These are phyloP conservation scores for Chlorella sorokiniana DNA, from an alignment of 139 green algal species.

Conservation along the genomic window DNA sequence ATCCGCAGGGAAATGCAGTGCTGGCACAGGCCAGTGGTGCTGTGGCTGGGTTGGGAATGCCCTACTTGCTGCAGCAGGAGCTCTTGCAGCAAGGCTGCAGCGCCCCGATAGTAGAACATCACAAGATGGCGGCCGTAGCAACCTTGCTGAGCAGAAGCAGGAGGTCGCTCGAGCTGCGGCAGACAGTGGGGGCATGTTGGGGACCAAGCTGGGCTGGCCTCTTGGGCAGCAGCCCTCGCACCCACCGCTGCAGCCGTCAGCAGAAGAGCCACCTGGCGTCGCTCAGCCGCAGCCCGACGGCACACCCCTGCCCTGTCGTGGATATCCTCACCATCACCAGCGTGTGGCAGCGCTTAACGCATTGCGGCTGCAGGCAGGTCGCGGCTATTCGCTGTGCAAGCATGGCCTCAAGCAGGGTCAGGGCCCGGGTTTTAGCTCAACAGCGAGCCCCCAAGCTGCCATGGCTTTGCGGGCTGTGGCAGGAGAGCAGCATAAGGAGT, in stretches of 20 bases:
- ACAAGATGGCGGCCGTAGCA: too few species aligned
- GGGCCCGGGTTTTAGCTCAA: neutral
- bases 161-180: neutral
- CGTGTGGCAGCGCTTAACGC: constrained; percentile 11
- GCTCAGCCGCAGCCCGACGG: neutral
- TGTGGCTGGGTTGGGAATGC: too few species aligned
- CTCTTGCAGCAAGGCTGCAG: too few species aligned
- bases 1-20: neutral
- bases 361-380: constrained; percentile 13
- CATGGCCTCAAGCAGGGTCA: neutral
- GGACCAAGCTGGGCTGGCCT: neutral
- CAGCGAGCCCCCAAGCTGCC: neutral
- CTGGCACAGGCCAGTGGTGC: too few species aligned
- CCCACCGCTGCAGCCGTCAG: too few species aligned
- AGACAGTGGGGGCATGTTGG: constrained; percentile 1
- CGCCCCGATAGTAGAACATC: too few species aligned
- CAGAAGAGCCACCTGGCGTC: too few species aligned
- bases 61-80: too few species aligned
- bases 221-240: neutral
- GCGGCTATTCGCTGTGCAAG: constrained; percentile 1
- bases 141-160: neutral
- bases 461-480: neutral
- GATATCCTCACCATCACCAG: neutral
- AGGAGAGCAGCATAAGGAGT: neutral
- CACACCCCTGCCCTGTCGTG: neutral